Base-by-base conservation (phyloP, 208 protist species). In the Acanthamoeba castellanii region DNA sequence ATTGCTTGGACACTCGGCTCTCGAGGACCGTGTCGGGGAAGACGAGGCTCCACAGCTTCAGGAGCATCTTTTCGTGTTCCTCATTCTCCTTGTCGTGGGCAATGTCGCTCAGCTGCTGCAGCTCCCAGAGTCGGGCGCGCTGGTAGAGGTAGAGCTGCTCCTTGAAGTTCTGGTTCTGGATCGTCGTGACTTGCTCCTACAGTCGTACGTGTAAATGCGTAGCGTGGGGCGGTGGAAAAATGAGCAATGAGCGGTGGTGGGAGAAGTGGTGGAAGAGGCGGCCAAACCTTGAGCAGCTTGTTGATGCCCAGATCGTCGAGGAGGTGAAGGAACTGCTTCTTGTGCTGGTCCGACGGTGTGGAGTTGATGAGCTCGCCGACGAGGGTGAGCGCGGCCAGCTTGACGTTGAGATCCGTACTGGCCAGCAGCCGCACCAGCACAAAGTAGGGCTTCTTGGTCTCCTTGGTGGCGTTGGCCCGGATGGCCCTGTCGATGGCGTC, bases 381-480 rank as follows among this genome's bases (percentile, higher is more conserved):
- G 37, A 92, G 85, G 25, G 55, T 92, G 37, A 92, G 45, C 9
- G 59, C 64, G 22, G 85, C 85, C 11, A 76, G 59, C 64, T 92
- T 92, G 59, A 92, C 64, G 85, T 92, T 92, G 25, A 92, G 45
- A 92, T 92, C 85, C 59, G 85, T 92, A 30, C 85, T 92, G 64
- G 85, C 85, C 32, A 92, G 55, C 14, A 92, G 55, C 64, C 64
- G 52, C 32, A 92, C 64, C 34, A 92, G 34, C 34, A 76, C 85
- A n/a, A 76, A 92, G 85, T 92, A 92, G 85, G 85, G 85, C 85
- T 92, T 92, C 64, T 92, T 92, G 34, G 34, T 30, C 22, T 92
- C 85, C 59, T 92, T 92, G 37, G 55, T 50, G 32, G 85, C 85
- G 55, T 92, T 42, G 34, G 55, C 61, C 13, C 85, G 55, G n/a